A percentile compares a stretch with the other conserved stretches of the same genome.
Conservation (phyloP, 1,284 basidiomycete species). For the Polyporus tsugae region DNA sequence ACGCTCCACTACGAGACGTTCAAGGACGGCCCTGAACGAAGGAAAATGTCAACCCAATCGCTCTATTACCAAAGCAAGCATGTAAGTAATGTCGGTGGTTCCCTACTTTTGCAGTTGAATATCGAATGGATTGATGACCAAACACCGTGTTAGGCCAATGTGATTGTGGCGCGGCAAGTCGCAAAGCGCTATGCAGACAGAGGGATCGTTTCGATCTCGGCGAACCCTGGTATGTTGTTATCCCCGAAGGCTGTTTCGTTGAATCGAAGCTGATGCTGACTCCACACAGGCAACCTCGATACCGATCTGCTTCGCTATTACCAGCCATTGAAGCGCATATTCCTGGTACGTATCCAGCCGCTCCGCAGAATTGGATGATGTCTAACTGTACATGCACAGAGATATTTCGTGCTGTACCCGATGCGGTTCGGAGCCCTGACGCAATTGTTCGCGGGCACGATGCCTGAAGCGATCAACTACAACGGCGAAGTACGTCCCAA, state of each 20-base stretch:
- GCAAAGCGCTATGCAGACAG: conserved; percentile 40
- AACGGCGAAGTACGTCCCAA: conserved; percentile 34
- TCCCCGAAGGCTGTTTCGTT: background rate
- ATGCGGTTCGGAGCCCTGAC: conserved; percentile 36
- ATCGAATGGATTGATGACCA: background rate
- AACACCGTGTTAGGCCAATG: conserved; percentile 43
- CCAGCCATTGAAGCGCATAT: conserved; percentile 1
- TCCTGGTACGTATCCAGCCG: conserved; percentile 17
- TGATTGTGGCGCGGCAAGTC: conserved; percentile 46
- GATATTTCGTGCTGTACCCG: conserved; percentile 25
- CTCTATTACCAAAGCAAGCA: conserved; percentile 55
- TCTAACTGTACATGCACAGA: background rate
- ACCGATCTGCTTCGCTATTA: conserved; percentile 28
- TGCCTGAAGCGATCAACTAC: conserved; percentile 34
- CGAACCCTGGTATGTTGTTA: conserved; percentile 46
- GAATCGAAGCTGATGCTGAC: background rate
- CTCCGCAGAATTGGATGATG: no score
- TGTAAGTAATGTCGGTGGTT: conserved; percentile 4
- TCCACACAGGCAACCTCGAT: conserved; percentile 27
- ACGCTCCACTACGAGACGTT: conserved; percentile 42
- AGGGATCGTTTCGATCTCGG: conserved; percentile 47
- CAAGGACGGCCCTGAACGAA: conserved; percentile 38
- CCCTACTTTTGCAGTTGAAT: background rate
- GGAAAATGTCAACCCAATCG: conserved; percentile 34
- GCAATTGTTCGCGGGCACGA: conserved; percentile 37